Evolutionary conservation across 768 basidiomycete species (phyloP).

Genomic region (Chalciporus pseudorubinellus): DNA sequence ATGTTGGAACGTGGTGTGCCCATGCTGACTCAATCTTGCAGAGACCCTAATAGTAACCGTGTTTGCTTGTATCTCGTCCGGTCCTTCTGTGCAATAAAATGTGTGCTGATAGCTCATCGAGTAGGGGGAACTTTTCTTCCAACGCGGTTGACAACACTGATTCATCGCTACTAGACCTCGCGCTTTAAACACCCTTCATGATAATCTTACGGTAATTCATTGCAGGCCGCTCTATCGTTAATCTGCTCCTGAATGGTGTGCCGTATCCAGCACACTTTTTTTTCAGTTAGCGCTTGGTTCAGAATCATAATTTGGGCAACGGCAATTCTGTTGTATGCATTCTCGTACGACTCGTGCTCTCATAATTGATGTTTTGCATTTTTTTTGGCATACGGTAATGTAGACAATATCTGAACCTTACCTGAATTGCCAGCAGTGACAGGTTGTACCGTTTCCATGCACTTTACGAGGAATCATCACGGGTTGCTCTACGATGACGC

Average conservation of each 20-base stretch:
- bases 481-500: not conserved
- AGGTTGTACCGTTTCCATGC: not conserved
- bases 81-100: not conserved
- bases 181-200: not conserved
- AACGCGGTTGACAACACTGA: not conserved
- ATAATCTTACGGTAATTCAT: not conserved
- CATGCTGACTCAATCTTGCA: conserved; percentile 10
- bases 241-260: not conserved
- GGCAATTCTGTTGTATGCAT: too few species aligned
- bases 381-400: not conserved
- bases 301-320: not conserved
- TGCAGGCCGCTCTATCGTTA: not conserved
- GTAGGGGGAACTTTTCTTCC: conserved; percentile 1
- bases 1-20: not conserved
- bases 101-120: not conserved
- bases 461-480: not conserved
- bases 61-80: conserved; percentile 5
- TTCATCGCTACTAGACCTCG: not conserved
- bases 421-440: not conserved
- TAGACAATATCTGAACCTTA: not conserved
- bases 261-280: too few species aligned
- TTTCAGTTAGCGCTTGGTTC: not conserved
- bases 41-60: conserved; percentile 9
- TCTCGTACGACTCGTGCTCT: too few species aligned
- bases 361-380: not conserved